Conservation (phyloP, 169 alveolate genomes). For the Plasmodium berghei region DNA sequence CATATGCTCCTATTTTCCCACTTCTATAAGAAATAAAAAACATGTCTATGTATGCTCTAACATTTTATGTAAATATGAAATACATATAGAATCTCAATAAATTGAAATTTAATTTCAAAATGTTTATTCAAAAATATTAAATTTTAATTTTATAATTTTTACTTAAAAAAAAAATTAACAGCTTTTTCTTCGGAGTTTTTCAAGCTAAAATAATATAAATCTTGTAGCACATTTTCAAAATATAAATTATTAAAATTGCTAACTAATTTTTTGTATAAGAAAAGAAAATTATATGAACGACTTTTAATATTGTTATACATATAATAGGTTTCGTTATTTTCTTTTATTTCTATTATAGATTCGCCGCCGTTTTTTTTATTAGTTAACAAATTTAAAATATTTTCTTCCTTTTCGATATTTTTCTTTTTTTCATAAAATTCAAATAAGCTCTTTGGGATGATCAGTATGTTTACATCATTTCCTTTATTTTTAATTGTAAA, state of each 20-base stretch:
- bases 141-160: not conserved
- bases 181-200: constrained; percentile 41
- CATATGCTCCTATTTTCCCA: constrained; percentile 50
- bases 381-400: constrained; percentile 56
- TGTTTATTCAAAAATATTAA: not conserved
- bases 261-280: constrained; percentile 33
- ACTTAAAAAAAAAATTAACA: constrained; percentile 57
- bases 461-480: constrained; percentile 26
- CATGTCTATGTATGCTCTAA: not conserved
- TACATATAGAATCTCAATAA: too few species aligned
- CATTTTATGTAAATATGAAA: not conserved
- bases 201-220: constrained; percentile 37
- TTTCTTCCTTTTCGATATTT: constrained; percentile 56
- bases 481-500: constrained; percentile 51
- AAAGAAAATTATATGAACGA: constrained; percentile 53
- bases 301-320: constrained; percentile 52
- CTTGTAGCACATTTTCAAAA: constrained; percentile 67
- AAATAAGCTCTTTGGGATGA: constrained; percentile 55
- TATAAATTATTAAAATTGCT: constrained; percentile 42
- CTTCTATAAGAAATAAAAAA: constrained; percentile 23
- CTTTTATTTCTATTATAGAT: constrained; percentile 37
- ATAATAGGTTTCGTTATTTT: constrained; percentile 44
- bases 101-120: too few species aligned
- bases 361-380: constrained; percentile 16
- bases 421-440: constrained; percentile 26